Base-by-base conservation (phyloP, 2,329 filamentous ascomycete genomes). In the Microcyclospora pomicola region DNA sequence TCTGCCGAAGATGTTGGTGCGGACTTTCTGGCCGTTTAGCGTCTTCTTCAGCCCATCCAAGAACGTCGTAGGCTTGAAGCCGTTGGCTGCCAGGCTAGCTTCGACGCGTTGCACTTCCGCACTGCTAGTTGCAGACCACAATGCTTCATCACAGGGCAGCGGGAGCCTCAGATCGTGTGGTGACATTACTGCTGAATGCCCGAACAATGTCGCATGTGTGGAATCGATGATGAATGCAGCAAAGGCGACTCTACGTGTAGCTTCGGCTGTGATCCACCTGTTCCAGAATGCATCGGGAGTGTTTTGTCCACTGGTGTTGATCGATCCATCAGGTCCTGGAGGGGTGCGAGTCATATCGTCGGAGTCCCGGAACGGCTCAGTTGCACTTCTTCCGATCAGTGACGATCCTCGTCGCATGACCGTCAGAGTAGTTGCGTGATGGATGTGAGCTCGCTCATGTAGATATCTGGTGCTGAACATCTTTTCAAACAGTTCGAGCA, bases 151-250 rank as follows among this genome's bases (percentile, higher is more conserved):
- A 54, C 88, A 96, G 0, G 91, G 91, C 32, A 98, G 63, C 1
- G 86, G 84, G 7, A 96, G 69, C 35, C 85, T 77, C 74, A 98
- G 84, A 60, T 96, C 91, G 52, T 96, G 87, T 2, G 87, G 86
- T 6, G 93, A 86, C 88, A 96, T 95, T 32, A 92, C 86, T 0
- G 85, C 88, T 2, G 87, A 91, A 59, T 96, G 91, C 0, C 88
- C 91, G 59, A 96, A 96, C 82, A 98, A 95, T 19, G 86, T 94
- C 1, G 87, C 86, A 59, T 98, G 91, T 2, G 87, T 92, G 4
- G 87, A 93, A 58, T 98, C 91, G 47, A 96, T 80, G 32, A 95
- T 77, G 55, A 96, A 96, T 0, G 91, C 91, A 1, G 83, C 86
- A 62, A 95, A 96, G 0, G 88, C 91, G 3, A 82, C 84, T 42